Evolutionary conservation across 2,329 filamentous ascomycete genomes (phyloP).

Genomic region (Venturia nashicola): DNA sequence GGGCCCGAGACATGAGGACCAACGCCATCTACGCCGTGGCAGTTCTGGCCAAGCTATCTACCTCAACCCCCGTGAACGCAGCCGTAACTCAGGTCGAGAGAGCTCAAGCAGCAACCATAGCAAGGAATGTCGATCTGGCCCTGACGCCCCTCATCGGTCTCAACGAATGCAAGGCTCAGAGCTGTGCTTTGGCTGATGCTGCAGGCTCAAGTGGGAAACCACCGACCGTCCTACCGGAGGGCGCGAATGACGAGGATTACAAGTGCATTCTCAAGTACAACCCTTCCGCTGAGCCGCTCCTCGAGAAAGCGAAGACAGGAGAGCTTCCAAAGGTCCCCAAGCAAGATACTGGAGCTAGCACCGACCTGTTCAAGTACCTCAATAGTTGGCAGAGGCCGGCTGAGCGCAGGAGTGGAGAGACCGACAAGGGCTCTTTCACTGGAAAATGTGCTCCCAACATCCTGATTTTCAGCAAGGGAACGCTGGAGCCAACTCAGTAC

Average conservation of each 20-base stretch:
- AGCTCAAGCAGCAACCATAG: background rate
- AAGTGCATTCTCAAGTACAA: constrained; percentile 8
- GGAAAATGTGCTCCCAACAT: constrained; percentile 4
- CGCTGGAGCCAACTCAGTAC: background rate
- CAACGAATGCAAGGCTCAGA: constrained; percentile 6
- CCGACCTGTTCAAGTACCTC: background rate
- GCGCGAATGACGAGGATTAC: background rate
- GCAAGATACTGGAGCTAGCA: background rate
- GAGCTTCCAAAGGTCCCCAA: background rate
- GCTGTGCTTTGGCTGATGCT: constrained; percentile 1
- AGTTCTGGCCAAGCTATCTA: background rate
- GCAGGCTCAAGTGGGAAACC: background rate
- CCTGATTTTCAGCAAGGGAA: constrained; percentile 9
- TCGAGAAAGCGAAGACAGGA: background rate
- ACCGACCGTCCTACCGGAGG: background rate
- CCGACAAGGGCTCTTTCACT: constrained; percentile 1
- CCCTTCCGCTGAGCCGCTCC: background rate
- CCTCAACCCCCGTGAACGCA: background rate
- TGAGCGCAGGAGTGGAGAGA: background rate
- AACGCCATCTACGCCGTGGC: background rate
- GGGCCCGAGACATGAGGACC: background rate
- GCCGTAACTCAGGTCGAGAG: background rate
- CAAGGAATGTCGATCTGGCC: background rate
- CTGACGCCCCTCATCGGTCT: background rate
- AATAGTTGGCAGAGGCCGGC: background rate